phyloP scores from a whole-genome alignment of 192 early-diverging fungal genomes.

The Entophlyctis luteolus region DNA sequence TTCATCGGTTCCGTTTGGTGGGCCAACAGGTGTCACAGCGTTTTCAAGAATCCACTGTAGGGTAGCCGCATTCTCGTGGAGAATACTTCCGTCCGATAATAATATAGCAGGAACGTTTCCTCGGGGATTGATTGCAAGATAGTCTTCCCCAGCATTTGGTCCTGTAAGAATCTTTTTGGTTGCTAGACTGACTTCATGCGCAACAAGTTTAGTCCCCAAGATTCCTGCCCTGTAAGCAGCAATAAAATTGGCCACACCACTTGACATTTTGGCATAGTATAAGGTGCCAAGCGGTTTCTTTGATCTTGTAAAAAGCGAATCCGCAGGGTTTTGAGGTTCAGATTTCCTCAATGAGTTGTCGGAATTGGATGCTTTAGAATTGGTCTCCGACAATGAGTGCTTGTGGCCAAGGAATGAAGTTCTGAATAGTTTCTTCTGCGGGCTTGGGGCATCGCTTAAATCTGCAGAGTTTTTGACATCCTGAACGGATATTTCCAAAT shows the following conservation, averaged over 20 bases:
- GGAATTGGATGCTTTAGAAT: not conserved
- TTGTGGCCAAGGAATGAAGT: not conserved
- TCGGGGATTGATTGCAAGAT: conserved; percentile 31
- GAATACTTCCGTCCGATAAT: not conserved
- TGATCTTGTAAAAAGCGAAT: not conserved
- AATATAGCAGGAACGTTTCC: conserved; percentile 18
- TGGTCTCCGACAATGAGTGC: not conserved
- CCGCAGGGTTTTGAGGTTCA: not conserved
- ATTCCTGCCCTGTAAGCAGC: conserved; percentile 28
- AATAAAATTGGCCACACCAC: conserved; percentile 29
- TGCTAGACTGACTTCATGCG: conserved; percentile 17
- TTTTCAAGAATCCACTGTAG: conserved; percentile 4
- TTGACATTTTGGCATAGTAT: conserved; percentile 17
- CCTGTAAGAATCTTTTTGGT: conserved; percentile 22
- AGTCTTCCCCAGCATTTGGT: conserved; percentile 25
- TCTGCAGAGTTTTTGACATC: not conserved
- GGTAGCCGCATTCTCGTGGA: not conserved
- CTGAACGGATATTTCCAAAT: not conserved
- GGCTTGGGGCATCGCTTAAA: not conserved
- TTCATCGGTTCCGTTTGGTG: not conserved
- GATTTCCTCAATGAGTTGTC: not conserved
- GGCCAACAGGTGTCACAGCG: not conserved
- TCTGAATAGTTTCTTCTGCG: not conserved
- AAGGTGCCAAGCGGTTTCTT: not conserved
- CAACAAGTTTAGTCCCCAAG: conserved; percentile 6